phyloP scores from a whole-genome alignment of 345 rosid species.

The Odontarrhena argentea region DNA sequence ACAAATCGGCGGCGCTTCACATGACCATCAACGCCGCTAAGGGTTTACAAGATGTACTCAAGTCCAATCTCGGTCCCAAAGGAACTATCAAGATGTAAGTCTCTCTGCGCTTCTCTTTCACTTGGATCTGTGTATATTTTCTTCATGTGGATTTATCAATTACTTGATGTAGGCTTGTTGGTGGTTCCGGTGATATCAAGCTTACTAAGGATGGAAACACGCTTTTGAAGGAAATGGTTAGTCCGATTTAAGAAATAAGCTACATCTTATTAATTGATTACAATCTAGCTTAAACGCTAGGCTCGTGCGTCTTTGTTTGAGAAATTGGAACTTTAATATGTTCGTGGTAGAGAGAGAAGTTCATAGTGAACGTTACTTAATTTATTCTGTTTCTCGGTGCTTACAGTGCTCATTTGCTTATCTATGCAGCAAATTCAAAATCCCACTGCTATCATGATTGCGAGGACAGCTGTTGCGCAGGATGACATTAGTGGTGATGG shows the following conservation, averaged over 20 bases:
- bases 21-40: conserved; percentile 99
- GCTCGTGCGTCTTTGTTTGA: background rate
- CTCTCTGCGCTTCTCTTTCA: background rate
- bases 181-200: conserved; percentile 97
- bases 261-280: conserved; percentile 32
- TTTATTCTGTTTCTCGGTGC: background rate
- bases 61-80: conserved; percentile 92
- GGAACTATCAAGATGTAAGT: conserved; percentile 94
- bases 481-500: conserved; percentile 98
- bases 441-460: conserved; percentile 98
- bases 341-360: background rate
- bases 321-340: background rate
- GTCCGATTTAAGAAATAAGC: background rate
- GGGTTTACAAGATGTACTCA: conserved; percentile 93
- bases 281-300: conserved; percentile 18
- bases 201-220: conserved; percentile 98
- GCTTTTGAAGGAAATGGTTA: conserved; percentile 91
- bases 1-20: conserved; percentile 97
- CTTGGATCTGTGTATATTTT: background rate
- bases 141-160: background rate
- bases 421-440: conserved; percentile 92
- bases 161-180: conserved; percentile 68
- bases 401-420: conserved; percentile 20
- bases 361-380: background rate
- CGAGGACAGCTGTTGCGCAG: conserved; percentile 98